Base-by-base conservation (phyloP, 1,139 yeast genomes). In the Pichia sp. region DNA sequence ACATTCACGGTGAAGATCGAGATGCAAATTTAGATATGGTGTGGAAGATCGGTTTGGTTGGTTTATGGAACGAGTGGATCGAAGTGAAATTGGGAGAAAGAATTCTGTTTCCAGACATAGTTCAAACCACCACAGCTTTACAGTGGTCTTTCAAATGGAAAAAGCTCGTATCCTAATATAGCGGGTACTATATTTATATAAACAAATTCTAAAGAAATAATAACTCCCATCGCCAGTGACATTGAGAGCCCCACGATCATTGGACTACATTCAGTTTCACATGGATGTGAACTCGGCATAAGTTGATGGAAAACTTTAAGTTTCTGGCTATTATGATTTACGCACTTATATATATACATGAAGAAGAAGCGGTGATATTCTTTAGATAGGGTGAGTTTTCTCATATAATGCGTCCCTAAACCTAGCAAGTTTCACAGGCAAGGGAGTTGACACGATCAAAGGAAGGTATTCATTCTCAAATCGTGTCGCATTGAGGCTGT, bases 101-200 rank as follows among this genome's bases (percentile, higher is more conserved):
- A 22, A 21, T 27, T 22, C 42, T 29, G 34, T 35, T 32, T 33
- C 45, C 25, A 48, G 55, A 22, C 31, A 36, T 17, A 43, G 38
- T 25, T 17, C 9, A 27, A 8, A 8, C 10, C 3, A 18, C 15
- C 12, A 16, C 30, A 7, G 40, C 28, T n/a, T 22, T 48, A 13
- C 34, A 40, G 17, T 51, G 55, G 43, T 50, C 43, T 30, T 46
- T 48, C 28, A 39, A 52, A 21, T 52, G 56, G 56, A 42, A 44
- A 33, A 51, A 50, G 33, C 29, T 51, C 13, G 23, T 28, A n/a
- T 28, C 22, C n/a, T 15, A 6, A 16, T 26, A 26, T n/a, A n/a
- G n/a, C n/a, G n/a, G n/a, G n/a, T n/a, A n/a, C n/a, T n/a, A n/a
- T n/a, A n/a, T n/a, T n/a, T n/a, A n/a, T n/a, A n/a, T n/a, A n/a